Evolutionary conservation across 345 rosid species (phyloP).

Genomic region (Kandelia obovata): DNA sequence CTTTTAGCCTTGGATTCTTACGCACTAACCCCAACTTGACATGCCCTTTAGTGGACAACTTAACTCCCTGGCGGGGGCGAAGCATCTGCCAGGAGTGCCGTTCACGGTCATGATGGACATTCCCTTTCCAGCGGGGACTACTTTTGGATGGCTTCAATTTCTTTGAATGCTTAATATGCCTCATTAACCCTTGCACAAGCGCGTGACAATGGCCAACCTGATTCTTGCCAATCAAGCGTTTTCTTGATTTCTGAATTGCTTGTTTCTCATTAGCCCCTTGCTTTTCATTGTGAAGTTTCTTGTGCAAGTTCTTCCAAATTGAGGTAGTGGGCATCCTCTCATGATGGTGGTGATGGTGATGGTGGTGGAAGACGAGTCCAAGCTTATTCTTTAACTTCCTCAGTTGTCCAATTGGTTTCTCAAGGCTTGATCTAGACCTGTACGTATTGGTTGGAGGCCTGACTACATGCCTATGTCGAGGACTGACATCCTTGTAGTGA

Average conservation of each 20-base stretch:
- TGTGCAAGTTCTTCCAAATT: slow-evolving; percentile 40
- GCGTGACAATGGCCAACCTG: slow-evolving; percentile 43
- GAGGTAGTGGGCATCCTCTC: slow-evolving; percentile 16
- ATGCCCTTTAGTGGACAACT: slow-evolving; percentile 36
- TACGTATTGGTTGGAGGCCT: no score
- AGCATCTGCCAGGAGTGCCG: slow-evolving; percentile 40
- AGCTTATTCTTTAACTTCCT: slow-evolving; percentile 56
- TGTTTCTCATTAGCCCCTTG: slow-evolving; percentile 16
- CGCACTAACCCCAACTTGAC: slow-evolving; percentile 26
- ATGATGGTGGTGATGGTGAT: slow-evolving; percentile 41
- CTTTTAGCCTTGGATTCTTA: slow-evolving; percentile 23
- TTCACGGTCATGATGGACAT: not conserved
- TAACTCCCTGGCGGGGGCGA: slow-evolving; percentile 35
- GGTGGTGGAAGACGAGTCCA: slow-evolving; percentile 56
- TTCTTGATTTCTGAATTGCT: slow-evolving; percentile 22
- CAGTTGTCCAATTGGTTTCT: slow-evolving; percentile 34
- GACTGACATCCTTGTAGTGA: not conserved
- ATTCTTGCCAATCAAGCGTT: slow-evolving; percentile 16
- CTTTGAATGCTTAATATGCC: slow-evolving; percentile 42
- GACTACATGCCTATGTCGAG: not conserved
- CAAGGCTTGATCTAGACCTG: not conserved
- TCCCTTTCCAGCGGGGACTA: no score
- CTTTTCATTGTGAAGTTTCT: slow-evolving; percentile 24
- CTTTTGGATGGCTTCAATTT: slow-evolving; percentile 25
- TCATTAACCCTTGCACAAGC: slow-evolving; percentile 47